These are phyloP conservation scores for Penicillium sp. DNA, from an alignment of 2,329 filamentous ascomycete species.

Conservation along the genomic window DNA sequence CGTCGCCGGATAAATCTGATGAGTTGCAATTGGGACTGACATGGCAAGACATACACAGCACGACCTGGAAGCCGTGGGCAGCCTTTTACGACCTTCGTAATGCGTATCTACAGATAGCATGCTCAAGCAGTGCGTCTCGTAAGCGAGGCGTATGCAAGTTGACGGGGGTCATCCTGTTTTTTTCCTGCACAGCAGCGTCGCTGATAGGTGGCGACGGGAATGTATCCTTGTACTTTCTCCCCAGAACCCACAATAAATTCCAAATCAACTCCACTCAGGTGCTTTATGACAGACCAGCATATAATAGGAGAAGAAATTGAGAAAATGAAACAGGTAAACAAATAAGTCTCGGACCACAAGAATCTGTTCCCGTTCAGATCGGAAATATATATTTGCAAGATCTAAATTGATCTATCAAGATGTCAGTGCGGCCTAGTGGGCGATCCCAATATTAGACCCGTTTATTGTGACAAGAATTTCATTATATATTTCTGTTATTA, in stretches of 20 bases:
- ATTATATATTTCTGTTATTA: not conserved
- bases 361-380: not conserved
- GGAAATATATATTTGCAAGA: not conserved
- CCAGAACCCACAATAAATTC: not conserved
- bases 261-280: not conserved
- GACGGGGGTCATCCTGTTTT: conserved; percentile 12
- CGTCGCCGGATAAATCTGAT: not conserved
- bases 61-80: conserved; percentile 11
- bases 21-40: conserved; percentile 14
- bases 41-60: conserved; percentile 9
- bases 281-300: not conserved
- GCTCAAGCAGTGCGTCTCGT: conserved; percentile 1
- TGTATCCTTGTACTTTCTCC: conserved; percentile 7
- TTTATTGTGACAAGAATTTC: not conserved
- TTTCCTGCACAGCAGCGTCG: conserved; percentile 6
- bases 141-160: conserved; percentile 10
- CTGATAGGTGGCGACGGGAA: conserved; percentile 18
- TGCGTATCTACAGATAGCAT: conserved; percentile 17
- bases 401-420: not conserved
- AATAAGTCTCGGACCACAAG: not conserved
- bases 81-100: conserved; percentile 6
- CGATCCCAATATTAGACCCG: not conserved
- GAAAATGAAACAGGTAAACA: not conserved
- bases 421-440: not conserved
- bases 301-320: not conserved